Conservation (phyloP, 2,329 filamentous ascomycete genomes). For the Coniochaeta sp. region DNA sequence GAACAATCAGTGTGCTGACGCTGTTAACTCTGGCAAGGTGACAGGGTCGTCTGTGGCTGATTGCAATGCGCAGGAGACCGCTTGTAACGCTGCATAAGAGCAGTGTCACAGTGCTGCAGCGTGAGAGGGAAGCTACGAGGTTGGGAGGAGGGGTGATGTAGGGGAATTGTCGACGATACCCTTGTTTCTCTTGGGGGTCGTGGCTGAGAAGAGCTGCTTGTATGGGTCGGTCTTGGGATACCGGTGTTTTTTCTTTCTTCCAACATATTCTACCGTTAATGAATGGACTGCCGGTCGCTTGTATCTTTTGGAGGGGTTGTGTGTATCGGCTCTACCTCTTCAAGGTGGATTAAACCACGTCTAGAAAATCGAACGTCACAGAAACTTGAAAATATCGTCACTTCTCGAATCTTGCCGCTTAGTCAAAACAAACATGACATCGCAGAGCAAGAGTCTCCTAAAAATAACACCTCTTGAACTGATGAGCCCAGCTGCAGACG, state of each 20-base stretch:
- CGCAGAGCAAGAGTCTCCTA: neutral
- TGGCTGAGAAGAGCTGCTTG: neutral
- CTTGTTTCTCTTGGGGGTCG: neutral
- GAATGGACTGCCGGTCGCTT: neutral
- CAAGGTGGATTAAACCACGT: neutral
- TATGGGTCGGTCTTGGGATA: neutral
- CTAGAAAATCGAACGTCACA: neutral
- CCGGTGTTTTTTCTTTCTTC: neutral
- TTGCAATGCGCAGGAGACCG: slow-evolving; percentile 45
- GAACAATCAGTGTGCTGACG: slow-evolving; percentile 51
- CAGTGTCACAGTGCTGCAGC: neutral
- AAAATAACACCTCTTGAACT: neutral
- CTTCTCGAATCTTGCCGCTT: neutral
- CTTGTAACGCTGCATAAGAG: slow-evolving; percentile 24
- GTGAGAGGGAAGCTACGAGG: neutral
- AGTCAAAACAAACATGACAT: neutral
- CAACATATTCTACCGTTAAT: neutral
- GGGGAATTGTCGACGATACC: neutral
- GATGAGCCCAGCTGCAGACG: neutral
- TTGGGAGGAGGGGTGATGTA: neutral
- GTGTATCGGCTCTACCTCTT: neutral
- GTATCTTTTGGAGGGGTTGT: neutral
- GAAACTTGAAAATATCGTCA: neutral
- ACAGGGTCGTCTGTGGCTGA: slow-evolving; percentile 34
- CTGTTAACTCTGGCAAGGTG: slow-evolving; percentile 42